Conservation (phyloP, 2,329 filamentous ascomycete genomes). For the Hymenoscyphus infarciens region DNA sequence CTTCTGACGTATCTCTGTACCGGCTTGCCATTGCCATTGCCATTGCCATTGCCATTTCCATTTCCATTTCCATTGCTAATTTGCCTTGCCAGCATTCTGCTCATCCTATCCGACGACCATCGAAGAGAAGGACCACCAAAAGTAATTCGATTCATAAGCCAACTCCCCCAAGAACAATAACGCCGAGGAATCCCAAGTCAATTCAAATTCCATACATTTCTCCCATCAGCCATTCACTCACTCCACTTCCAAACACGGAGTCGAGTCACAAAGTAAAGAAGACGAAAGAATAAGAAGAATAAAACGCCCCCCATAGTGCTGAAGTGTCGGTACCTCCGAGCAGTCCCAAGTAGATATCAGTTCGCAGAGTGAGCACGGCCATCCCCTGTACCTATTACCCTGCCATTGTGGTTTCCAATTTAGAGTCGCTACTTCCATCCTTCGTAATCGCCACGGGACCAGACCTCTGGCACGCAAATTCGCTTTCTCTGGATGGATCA, state of each 20-base stretch:
- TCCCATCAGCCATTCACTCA: background rate
- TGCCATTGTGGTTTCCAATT: background rate
- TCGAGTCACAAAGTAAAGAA: background rate
- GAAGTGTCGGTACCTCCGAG: background rate
- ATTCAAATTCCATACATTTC: background rate
- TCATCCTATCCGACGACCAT: background rate
- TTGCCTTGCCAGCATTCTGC: background rate
- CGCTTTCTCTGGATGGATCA: constrained; percentile 21
- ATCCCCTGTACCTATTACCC: background rate
- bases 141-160: background rate
- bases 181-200: background rate
- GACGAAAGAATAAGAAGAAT: background rate
- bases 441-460: background rate
- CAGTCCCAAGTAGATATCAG: background rate
- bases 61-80: constrained; percentile 3
- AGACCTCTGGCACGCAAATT: background rate
- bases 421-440: background rate
- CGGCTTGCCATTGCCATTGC: background rate
- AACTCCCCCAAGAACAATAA: background rate
- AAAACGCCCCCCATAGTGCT: background rate
- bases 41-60: too few relatives aligned
- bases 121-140: background rate
- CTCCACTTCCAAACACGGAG: background rate
- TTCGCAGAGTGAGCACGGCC: background rate
- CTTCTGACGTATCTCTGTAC: background rate